Evolutionary conservation across 2,329 filamentous ascomycete species (phyloP), one percentile per base, ranked within the genome.

Genomic region (Fusarium virguliforme): DNA sequence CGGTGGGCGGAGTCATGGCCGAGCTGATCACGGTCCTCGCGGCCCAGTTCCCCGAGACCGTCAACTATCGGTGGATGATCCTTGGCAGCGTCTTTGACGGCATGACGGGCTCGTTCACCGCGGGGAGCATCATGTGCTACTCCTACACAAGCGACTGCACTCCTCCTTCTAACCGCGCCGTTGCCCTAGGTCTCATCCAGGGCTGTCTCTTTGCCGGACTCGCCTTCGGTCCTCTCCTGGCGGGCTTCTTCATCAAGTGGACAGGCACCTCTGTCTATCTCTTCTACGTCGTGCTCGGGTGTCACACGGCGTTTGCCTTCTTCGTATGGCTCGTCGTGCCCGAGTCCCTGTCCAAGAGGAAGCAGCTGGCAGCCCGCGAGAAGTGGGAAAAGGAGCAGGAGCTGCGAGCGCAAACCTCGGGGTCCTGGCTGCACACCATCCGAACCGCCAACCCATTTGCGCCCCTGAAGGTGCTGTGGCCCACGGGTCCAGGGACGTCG

Each of bases 101-200:
- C 5, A 77, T 97, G 6, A 90, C 90, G 9, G 96, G 96, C 8
- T 97, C 95, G 1, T 97, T 98, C 79, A 97, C 94, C 1, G 89
- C 94, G 1, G 92, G 91, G 30, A 92, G 92, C 50, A 84, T 91
- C 22, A 83, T 97, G 64, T 91, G 90, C 24, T 91, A 97, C 79
- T 94, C 95, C 0, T 99, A 98, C 80, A 91, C 93, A 12, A 91
- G 94, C 41, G 96, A 99, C 80, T 97, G 94, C 80, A 95, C 94
- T 0, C 85, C 92, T 4, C 93, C 94, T 0, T 91, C 92, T 32
- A 89, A 89, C 76, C 90, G 96, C 22, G 93, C 92, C 65, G 92
- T 97, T 8, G 89, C 91, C 5, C 96, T 98, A 79, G 95, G 94
- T 7, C 95, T 95, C 78, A 91, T 98, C 75, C 94, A 98, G 75